Conservation (phyloP, 768 basidiomycete species). For the Termitomyces sp. region DNA sequence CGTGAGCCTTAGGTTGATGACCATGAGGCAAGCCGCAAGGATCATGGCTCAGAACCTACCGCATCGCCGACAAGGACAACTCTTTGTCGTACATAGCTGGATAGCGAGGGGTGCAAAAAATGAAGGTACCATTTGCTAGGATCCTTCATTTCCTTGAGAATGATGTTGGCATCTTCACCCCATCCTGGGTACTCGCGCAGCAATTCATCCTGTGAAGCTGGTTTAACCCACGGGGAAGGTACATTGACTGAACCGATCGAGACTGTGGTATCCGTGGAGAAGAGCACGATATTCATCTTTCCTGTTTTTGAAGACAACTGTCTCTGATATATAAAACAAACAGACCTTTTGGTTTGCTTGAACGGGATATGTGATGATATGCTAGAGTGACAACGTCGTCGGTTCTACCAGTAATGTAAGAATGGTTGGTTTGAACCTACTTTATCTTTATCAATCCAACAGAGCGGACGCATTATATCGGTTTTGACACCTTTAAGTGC, state of each 20-base stretch:
- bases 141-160: conserved; percentile 39
- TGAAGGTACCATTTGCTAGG: conserved; percentile 55
- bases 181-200: conserved; percentile 38
- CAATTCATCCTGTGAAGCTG: conserved; percentile 39
- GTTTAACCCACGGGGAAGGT: conserved; percentile 39
- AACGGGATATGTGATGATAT: conserved; percentile 51
- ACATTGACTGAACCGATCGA: conserved; percentile 24
- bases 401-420: background rate
- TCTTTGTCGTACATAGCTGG: conserved; percentile 38
- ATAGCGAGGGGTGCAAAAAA: conserved; percentile 40
- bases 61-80: conserved; percentile 54
- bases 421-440: conserved; percentile 23
- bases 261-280: conserved; percentile 28
- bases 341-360: conserved; percentile 37
- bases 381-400: conserved; percentile 29
- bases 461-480: conserved; percentile 33
- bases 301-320: background rate
- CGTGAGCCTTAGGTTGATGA: conserved; percentile 42
- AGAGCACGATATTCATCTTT: conserved; percentile 47
- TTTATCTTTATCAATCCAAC: conserved; percentile 43
- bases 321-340: background rate
- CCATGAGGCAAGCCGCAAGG: background rate
- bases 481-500: conserved; percentile 36
- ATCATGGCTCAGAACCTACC: conserved; percentile 23
- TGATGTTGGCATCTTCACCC: conserved; percentile 38